Evolutionary conservation across 257 asterid genomes (phyloP).

Genomic region (Misopates orontium): DNA sequence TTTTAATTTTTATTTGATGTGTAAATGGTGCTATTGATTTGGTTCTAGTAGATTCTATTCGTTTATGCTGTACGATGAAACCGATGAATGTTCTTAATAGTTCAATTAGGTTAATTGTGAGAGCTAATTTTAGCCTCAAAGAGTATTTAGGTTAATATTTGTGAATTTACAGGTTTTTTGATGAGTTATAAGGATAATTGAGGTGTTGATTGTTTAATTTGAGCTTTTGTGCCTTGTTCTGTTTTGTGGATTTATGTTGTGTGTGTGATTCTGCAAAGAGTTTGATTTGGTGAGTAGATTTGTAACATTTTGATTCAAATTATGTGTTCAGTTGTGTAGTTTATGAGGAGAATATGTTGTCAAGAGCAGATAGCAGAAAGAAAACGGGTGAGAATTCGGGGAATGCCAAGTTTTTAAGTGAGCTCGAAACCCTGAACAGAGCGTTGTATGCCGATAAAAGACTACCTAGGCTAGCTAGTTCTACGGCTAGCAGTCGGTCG

Average conservation of each 20-base stretch:
- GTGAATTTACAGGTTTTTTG: conserved; percentile 1
- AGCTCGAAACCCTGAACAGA: conserved; percentile 70
- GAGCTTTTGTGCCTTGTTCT: not conserved
- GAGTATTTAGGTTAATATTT: not conserved
- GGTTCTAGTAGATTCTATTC: conserved; percentile 17
- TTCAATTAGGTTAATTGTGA: conserved; percentile 14
- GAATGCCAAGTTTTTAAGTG: conserved; percentile 64
- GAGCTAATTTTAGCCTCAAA: too few relatives aligned
- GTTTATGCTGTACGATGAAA: conserved; percentile 27
- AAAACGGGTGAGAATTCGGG: conserved; percentile 63
- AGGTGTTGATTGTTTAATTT: not conserved
- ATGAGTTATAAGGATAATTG: not conserved
- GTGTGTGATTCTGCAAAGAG: conserved; percentile 11
- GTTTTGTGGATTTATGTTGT: conserved; percentile 13
- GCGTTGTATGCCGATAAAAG: conserved; percentile 57
- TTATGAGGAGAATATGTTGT: conserved; percentile 50
- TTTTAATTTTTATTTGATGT: not conserved
- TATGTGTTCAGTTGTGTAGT: conserved; percentile 34
- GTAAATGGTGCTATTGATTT: not conserved
- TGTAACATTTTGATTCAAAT: conserved; percentile 14
- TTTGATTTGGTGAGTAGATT: conserved; percentile 18
- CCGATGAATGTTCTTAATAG: conserved; percentile 27
- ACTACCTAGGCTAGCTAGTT: conserved; percentile 54
- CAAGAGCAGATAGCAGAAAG: conserved; percentile 64
- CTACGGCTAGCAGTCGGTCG: conserved; percentile 83